A percentile compares a stretch with the other conserved stretches of the same genome.
These are phyloP conservation scores for Magnaporthiopsis rhizophila DNA, from an alignment of 2,329 filamentous ascomycete genomes.

Conservation along the genomic window DNA sequence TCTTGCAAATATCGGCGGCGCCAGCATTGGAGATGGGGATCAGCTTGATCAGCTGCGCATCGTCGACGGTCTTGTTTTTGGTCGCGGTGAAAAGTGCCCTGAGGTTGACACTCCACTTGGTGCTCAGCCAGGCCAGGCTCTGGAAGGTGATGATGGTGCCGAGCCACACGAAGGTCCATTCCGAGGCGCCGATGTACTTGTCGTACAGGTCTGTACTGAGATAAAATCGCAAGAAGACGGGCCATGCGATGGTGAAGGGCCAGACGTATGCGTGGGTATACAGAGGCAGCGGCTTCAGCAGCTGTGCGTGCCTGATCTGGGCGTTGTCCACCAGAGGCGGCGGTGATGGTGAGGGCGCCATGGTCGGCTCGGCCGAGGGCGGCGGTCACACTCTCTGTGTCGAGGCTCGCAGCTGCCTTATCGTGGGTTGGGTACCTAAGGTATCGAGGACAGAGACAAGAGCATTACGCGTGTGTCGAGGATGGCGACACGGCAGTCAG, in stretches of 20 bases:
- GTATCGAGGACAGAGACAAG: neutral
- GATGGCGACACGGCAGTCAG: neutral
- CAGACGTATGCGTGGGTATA: conserved; percentile 83
- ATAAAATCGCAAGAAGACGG: conserved; percentile 82
- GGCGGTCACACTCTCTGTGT: neutral
- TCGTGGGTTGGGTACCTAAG: neutral
- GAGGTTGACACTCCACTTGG: conserved; percentile 93
- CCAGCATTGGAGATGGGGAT: conserved; percentile 86
- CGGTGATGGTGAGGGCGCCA: conserved; percentile 42
- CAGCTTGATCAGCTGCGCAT: conserved; percentile 85
- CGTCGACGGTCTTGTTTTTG: conserved; percentile 58
- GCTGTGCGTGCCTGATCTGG: conserved; percentile 79
- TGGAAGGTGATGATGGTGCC: conserved; percentile 83
- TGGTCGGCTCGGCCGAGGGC: conserved; percentile 4
- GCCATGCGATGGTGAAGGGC: conserved; percentile 90
- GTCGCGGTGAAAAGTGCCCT: conserved; percentile 73
- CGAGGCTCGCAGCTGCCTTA: neutral
- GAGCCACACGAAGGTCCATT: conserved; percentile 97
- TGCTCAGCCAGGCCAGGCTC: conserved; percentile 86
- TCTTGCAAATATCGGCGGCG: conserved; percentile 74
- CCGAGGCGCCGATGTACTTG: conserved; percentile 81
- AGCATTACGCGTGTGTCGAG: neutral
- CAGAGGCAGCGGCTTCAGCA: conserved; percentile 78
- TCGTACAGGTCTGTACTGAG: conserved; percentile 78
- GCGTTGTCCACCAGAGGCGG: conserved; percentile 77